Conservation (phyloP, 768 basidiomycete genomes). For the Mycena belliarum region DNA sequence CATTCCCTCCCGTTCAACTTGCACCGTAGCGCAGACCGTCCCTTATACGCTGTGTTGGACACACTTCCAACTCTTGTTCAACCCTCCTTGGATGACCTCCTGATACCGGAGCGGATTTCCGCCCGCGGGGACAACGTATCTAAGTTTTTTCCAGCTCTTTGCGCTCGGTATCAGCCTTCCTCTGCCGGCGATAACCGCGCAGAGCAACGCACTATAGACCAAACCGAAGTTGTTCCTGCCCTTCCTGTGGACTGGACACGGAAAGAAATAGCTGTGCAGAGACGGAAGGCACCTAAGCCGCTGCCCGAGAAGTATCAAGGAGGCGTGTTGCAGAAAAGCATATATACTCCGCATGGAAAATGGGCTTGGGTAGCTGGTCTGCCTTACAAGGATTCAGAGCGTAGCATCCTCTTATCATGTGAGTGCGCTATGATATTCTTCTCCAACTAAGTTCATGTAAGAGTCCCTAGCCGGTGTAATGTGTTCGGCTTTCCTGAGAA, state of each 20-base stretch:
- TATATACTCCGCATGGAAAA: constrained; percentile 22
- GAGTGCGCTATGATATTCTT: constrained; percentile 1
- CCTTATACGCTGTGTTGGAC: constrained; percentile 5
- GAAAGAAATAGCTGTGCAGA: neutral
- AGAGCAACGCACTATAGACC: neutral
- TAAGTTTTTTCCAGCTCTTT: constrained; percentile 11
- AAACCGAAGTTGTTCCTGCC: neutral
- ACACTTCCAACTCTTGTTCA: neutral
- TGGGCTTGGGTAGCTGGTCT: constrained; percentile 24
- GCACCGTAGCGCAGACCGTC: neutral
- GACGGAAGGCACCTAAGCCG: neutral
- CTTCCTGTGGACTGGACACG: constrained; percentile 14
- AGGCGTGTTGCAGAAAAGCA: constrained; percentile 6
- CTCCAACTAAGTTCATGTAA: neutral
- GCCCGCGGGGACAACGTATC: constrained; percentile 4
- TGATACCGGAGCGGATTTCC: constrained; percentile 1
- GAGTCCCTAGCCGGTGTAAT: constrained; percentile 32
- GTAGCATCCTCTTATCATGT: constrained; percentile 20
- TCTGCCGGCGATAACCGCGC: neutral
- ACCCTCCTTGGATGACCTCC: neutral
- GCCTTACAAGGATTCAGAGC: constrained; percentile 16
- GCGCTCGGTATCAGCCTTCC: constrained; percentile 3
- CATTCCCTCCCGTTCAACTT: neutral
- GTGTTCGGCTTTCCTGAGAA: constrained; percentile 39
- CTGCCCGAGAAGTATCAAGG: constrained; percentile 1